Percentiles rank a stretch among this genome's conserved stretches.
These are phyloP conservation scores for Colletotrichum aenigma DNA, from an alignment of 2,329 filamentous ascomycete species.

Conservation along the genomic window DNA sequence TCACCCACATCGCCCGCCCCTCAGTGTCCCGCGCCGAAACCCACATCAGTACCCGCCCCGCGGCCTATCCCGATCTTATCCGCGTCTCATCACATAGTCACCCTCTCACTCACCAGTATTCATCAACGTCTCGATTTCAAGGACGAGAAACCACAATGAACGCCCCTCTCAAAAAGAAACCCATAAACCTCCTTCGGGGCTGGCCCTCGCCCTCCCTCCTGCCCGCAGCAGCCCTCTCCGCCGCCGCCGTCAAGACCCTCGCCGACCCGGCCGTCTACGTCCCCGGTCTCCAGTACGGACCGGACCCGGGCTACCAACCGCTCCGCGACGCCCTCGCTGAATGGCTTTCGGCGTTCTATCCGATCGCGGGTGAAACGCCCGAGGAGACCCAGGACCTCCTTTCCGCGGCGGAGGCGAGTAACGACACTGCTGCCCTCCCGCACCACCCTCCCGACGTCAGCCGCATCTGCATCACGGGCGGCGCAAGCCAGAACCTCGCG, in stretches of 20 bases:
- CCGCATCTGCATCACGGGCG: conserved; percentile 81
- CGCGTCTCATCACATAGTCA: neutral
- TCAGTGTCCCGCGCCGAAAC: neutral
- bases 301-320: conserved; percentile 75
- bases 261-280: conserved; percentile 61
- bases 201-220: conserved; percentile 71
- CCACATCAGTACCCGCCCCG: neutral
- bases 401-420: neutral
- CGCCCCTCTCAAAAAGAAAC: conserved; percentile 31
- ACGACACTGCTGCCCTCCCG: neutral
- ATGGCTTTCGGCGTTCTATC: conserved; percentile 73
- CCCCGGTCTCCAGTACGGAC: conserved; percentile 78
- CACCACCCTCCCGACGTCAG: conserved; percentile 43
- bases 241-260: conserved; percentile 66
- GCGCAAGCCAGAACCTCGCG: conserved; percentile 82
- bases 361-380: conserved; percentile 19
- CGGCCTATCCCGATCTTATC: neutral
- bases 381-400: neutral
- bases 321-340: conserved; percentile 70
- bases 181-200: conserved; percentile 70
- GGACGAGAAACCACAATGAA: neutral
- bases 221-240: conserved; percentile 65
- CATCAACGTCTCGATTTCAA: neutral
- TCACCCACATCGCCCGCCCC: neutral
- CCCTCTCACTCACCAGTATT: neutral